Evolutionary conservation across 306 rosid genomes (phyloP).

Genomic region (Prunus salicina): DNA sequence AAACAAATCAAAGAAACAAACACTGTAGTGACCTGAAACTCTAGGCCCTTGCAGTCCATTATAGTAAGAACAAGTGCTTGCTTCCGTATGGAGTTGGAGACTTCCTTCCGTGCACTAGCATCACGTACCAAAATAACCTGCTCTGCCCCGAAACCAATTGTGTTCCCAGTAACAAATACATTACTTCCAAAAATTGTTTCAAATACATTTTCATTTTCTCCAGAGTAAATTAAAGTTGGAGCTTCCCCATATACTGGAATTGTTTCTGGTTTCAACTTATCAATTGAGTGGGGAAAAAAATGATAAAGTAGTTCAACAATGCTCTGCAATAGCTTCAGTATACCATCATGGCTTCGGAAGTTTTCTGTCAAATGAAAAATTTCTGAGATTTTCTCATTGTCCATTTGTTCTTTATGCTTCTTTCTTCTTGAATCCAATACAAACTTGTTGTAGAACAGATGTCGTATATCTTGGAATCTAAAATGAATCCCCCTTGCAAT

Average conservation of each 20-base stretch:
- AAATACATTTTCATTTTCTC: conserved; percentile 56
- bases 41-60: conserved; percentile 85
- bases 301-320: conserved; percentile 58
- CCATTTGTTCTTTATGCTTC: too few species aligned
- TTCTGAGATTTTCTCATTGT: conserved; percentile 38
- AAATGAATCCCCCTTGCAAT: too few species aligned
- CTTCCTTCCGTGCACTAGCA: conserved; percentile 44
- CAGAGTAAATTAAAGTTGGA: conserved; percentile 56
- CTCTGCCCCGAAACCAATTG: conserved; percentile 79
- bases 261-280: conserved; percentile 64
- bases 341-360: conserved; percentile 61
- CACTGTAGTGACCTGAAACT: conserved; percentile 60
- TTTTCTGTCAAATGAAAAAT: background rate
- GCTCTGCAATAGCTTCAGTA: conserved; percentile 65
- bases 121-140: conserved; percentile 87
- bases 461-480: too few species aligned
- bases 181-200: conserved; percentile 59
- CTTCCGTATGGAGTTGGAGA: conserved; percentile 41
- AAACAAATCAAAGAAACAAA: background rate
- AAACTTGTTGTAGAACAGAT: too few species aligned
- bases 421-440: too few species aligned
- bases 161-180: conserved; percentile 27
- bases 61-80: conserved; percentile 74
- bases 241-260: conserved; percentile 68
- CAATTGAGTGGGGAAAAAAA: conserved; percentile 67